Percentiles rank a stretch among this genome's conserved stretches.
Conservation (phyloP, 768 basidiomycete species). For the Russula brevipes region DNA sequence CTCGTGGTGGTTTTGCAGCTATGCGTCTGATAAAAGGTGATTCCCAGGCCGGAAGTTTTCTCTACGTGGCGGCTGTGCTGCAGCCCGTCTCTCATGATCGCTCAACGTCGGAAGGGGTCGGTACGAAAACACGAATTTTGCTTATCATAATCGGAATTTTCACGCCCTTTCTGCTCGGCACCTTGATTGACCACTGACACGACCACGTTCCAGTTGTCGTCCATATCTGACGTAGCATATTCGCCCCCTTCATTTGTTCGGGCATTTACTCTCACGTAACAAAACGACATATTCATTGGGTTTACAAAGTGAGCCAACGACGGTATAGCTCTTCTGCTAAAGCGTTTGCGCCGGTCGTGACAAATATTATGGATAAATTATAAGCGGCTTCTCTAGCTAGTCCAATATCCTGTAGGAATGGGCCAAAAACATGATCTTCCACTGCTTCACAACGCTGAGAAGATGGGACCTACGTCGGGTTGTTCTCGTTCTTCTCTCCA, state of each 20-base stretch:
- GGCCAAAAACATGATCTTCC: not conserved
- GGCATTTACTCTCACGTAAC: not conserved
- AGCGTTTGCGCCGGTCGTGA: slow-evolving; percentile 67
- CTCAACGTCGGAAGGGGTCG: slow-evolving; percentile 11
- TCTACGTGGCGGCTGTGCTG: slow-evolving; percentile 91
- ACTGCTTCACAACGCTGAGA: not conserved
- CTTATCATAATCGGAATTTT: slow-evolving; percentile 22
- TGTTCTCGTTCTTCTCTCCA: slow-evolving; percentile 40
- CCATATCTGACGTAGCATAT: not conserved
- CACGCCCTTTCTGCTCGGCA: slow-evolving; percentile 18
- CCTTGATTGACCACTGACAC: slow-evolving; percentile 19
- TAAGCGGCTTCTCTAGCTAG: slow-evolving; percentile 78
- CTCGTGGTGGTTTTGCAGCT: not conserved
- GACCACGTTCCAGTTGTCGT: not conserved
- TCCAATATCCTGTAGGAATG: slow-evolving; percentile 38
- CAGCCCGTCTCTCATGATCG: slow-evolving; percentile 56
- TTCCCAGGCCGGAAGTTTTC: slow-evolving; percentile 80
- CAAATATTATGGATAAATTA: slow-evolving; percentile 80
- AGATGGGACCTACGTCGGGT: slow-evolving; percentile 31
- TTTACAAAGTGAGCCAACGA: slow-evolving; percentile 69
- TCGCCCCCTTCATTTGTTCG: not conserved
- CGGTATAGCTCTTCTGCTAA: slow-evolving; percentile 67
- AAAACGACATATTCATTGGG: not conserved
- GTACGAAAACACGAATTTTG: slow-evolving; percentile 17
- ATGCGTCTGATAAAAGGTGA: slow-evolving; percentile 2